Base-by-base conservation (phyloP, 768 basidiomycete species). In the Pulveroboletus sp. region DNA sequence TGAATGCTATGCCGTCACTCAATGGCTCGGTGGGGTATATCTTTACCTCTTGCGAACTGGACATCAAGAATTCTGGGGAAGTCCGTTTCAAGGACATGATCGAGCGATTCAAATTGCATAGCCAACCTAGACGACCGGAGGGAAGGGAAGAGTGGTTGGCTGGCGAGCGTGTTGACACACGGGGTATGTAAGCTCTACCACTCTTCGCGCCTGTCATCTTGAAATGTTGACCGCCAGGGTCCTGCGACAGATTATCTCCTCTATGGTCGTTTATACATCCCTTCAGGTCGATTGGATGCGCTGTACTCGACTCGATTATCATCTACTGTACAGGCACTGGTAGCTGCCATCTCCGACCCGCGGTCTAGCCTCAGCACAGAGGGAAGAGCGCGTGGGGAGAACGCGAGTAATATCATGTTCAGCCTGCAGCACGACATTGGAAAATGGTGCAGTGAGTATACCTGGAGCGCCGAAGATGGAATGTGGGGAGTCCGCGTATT, bases 11-110 rank as follows among this genome's bases (percentile, higher is more conserved):
- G 73, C 93, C 93, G 1, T 90, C 91, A 8, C 75, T 97, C 56
- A 90, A 92, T 56, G 95, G 95, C 24, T 92, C 91, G 2, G 76
- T 97, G 36, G 90, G 90, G 40, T 97, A 96, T 63, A 89, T 96
- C 50, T 95, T 94, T 65, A 89, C 88, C 1, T 92, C 92, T 8
- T 92, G 89, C 61, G 80, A 88, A 53, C 72, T 96, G 44, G 76
- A 86, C 57, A 75, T 89, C 50, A 80, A 81, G 58, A 76, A 73
- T 32, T 89, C 86, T 13, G 78, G 80, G 5, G 77, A 80, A 55
- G 84, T 90, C 38, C 79, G 79, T 14, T 86, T 97, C 73, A 91
- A 92, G 65, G 84, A 93, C 61, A 86, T 95, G 76, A 73, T 93
- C 35, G 92, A 95, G 57, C 83, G 87, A 10, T 96, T 95, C 73